Evolutionary conservation across 1,284 basidiomycete genomes (phyloP).

Genomic region (Cryptococcus floricola): DNA sequence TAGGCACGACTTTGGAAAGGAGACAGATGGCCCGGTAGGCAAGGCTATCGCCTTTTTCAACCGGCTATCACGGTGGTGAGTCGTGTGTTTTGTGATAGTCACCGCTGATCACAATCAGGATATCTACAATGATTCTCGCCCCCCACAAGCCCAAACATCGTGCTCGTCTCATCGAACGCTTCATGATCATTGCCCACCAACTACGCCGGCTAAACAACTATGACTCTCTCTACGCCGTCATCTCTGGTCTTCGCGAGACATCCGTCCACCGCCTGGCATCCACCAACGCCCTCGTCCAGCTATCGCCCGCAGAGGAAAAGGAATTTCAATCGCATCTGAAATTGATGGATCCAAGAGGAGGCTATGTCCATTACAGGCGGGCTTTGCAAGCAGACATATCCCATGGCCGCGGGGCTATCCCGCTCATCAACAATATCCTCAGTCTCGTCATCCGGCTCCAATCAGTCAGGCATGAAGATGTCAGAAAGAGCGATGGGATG

Average conservation of each 20-base stretch:
- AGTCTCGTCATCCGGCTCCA: slow-evolving; percentile 36
- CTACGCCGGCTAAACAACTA: slow-evolving; percentile 49
- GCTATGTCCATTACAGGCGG: slow-evolving; percentile 39
- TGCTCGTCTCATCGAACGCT: slow-evolving; percentile 44
- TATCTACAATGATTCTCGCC: slow-evolving; percentile 46
- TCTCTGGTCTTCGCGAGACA: slow-evolving; percentile 46
- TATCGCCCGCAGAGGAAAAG: slow-evolving; percentile 20
- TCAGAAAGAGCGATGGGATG: slow-evolving; percentile 24
- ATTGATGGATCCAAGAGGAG: slow-evolving; percentile 44
- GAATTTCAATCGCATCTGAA: slow-evolving; percentile 41
- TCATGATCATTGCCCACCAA: slow-evolving; percentile 42
- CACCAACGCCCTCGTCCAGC: slow-evolving; percentile 35
- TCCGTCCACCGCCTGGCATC: slow-evolving; percentile 39
- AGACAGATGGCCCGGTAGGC: slow-evolving; percentile 39
- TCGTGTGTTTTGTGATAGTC: not conserved
- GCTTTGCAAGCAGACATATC: slow-evolving; percentile 39
- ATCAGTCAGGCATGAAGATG: slow-evolving; percentile 32
- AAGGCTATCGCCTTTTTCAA: slow-evolving; percentile 47
- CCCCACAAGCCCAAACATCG: slow-evolving; percentile 45
- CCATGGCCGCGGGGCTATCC: slow-evolving; percentile 40
- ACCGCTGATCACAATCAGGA: slow-evolving; percentile 17
- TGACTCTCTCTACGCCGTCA: slow-evolving; percentile 44
- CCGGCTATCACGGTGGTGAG: slow-evolving; percentile 44
- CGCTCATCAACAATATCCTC: slow-evolving; percentile 38
- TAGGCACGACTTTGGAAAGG: slow-evolving; percentile 47